Percentiles rank a stretch among this genome's conserved stretches.
phyloP scores from a whole-genome alignment of 2,329 filamentous ascomycete species.

The Dothideomycetes sp. region DNA sequence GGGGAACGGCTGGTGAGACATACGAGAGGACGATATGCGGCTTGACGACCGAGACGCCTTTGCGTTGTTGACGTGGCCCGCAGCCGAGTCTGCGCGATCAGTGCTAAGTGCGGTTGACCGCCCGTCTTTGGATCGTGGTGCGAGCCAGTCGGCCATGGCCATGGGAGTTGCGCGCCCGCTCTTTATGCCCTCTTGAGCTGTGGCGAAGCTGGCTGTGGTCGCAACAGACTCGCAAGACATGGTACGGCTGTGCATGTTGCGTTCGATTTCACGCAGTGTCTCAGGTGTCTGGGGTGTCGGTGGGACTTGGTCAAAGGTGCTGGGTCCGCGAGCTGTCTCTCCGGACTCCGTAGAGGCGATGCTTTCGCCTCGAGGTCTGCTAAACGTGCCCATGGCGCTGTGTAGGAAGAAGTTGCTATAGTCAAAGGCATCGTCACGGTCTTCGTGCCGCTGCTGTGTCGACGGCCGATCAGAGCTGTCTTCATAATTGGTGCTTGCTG shows the following conservation, averaged over 20 bases:
- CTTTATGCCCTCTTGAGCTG: slow-evolving; percentile 41
- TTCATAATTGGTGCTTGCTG: slow-evolving; percentile 28
- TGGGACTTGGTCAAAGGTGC: slow-evolving; percentile 13
- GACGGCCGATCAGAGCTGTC: slow-evolving; percentile 26
- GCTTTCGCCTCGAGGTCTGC: slow-evolving; percentile 41
- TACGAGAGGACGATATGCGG: background rate
- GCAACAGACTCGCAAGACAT: slow-evolving; percentile 50
- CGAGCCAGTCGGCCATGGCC: background rate
- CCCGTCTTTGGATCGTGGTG: background rate
- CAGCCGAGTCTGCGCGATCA: background rate
- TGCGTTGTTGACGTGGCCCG: slow-evolving; percentile 2
- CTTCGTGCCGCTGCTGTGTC: slow-evolving; percentile 54
- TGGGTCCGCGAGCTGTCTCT: slow-evolving; percentile 35
- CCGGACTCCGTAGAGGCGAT: slow-evolving; percentile 40
- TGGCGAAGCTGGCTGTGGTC: slow-evolving; percentile 52
- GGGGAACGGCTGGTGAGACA: slow-evolving; percentile 16
- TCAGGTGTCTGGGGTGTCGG: slow-evolving; percentile 22
- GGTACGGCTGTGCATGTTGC: slow-evolving; percentile 31
- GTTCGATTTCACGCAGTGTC: slow-evolving; percentile 21
- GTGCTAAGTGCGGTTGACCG: background rate
- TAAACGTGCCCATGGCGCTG: slow-evolving; percentile 75
- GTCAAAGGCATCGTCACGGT: slow-evolving; percentile 89
- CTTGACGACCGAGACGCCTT: slow-evolving; percentile 3
- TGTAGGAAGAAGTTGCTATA: slow-evolving; percentile 95
- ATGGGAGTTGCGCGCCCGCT: background rate